Evolutionary conservation across 805 yeast genomes (phyloP).

Genomic region (Nakazawaea siamensis): DNA sequence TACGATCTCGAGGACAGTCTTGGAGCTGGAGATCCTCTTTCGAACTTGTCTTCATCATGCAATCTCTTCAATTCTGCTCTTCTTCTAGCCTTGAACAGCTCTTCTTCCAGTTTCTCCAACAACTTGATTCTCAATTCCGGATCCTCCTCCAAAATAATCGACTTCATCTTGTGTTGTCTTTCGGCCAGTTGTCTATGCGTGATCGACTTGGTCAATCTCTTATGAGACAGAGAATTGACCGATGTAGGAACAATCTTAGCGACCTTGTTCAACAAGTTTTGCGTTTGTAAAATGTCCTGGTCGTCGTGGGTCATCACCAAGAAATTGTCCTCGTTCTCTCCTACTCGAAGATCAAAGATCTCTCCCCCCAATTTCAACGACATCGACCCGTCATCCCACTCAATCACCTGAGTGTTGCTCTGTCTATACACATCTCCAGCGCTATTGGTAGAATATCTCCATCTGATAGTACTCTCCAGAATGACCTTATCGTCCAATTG

Average conservation of each 20-base stretch:
- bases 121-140: slow-evolving; percentile 62
- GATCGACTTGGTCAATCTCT: slow-evolving; percentile 66
- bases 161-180: slow-evolving; percentile 39
- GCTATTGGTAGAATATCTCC: slow-evolving; percentile 84
- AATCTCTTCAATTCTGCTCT: slow-evolving; percentile 46
- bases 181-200: slow-evolving; percentile 35
- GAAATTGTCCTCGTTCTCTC: slow-evolving; percentile 61
- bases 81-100: slow-evolving; percentile 55
- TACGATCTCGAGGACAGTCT: neutral
- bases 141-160: slow-evolving; percentile 48
- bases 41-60: slow-evolving; percentile 50
- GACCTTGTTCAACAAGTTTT: slow-evolving; percentile 53
- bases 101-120: slow-evolving; percentile 59
- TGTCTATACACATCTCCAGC: slow-evolving; percentile 70
- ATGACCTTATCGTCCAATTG: slow-evolving; percentile 55
- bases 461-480: slow-evolving; percentile 82
- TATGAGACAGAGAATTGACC: slow-evolving; percentile 77
- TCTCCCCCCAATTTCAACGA: slow-evolving; percentile 86
- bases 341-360: slow-evolving; percentile 66
- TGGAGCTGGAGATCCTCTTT: slow-evolving; percentile 23
- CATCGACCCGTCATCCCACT: slow-evolving; percentile 90
- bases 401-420: slow-evolving; percentile 81
- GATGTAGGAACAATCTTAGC: slow-evolving; percentile 85
- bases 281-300: slow-evolving; percentile 63
- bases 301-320: slow-evolving; percentile 64